phyloP scores from a whole-genome alignment of 495 filamentous ascomycete species.

The Corynascus novoguineensis region DNA sequence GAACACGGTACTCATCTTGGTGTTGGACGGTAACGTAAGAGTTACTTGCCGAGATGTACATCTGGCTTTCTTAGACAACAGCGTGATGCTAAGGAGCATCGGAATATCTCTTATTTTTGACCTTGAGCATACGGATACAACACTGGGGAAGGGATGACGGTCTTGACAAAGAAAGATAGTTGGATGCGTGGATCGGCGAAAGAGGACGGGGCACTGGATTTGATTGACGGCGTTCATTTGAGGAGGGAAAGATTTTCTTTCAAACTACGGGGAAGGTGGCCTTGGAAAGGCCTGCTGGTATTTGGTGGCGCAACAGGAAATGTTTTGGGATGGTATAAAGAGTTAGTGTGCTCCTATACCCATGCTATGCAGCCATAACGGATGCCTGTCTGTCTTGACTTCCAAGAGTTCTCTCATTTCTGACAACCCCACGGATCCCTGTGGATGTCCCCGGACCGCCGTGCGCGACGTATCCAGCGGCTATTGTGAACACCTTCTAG shows the following conservation, averaged over 20 bases:
- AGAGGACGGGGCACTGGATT: background rate
- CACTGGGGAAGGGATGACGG: background rate
- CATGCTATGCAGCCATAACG: no score
- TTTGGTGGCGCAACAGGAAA: background rate
- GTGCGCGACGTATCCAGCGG: no score
- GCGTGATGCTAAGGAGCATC: background rate
- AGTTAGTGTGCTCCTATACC: background rate
- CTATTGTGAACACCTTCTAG: no score
- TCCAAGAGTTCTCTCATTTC: no score
- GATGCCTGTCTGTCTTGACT: no score
- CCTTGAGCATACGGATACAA: background rate
- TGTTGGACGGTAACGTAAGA: background rate
- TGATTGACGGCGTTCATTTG: background rate
- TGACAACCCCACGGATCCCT: no score
- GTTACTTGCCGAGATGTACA: no score
- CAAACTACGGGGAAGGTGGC: background rate
- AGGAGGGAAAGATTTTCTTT: background rate
- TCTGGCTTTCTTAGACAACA: no score
- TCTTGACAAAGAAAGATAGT: background rate
- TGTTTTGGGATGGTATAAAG: background rate
- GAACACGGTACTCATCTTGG: background rate
- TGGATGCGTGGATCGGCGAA: background rate
- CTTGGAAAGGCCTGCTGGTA: background rate
- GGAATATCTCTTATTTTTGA: background rate
- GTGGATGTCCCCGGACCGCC: no score